Base-by-base conservation (phyloP, 2,329 filamentous ascomycete genomes). In the Epichloe typhina region DNA sequence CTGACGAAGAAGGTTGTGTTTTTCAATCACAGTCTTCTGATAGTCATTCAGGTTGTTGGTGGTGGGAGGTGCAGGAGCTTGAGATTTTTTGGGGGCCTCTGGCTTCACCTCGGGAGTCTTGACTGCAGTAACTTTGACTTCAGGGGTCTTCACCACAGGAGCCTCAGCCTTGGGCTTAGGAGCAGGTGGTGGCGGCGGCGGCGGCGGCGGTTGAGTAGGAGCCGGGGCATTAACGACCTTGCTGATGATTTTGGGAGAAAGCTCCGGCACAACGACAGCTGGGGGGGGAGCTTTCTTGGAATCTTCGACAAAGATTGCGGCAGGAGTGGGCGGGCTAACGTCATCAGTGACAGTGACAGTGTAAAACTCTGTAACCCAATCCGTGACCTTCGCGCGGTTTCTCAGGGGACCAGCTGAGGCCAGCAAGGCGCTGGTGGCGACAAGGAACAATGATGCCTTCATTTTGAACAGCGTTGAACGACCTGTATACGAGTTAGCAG, bases 1-100 rank as follows among this genome's bases (percentile, higher is more conserved):
- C 62, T 74, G 66, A 56, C 93, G 90, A 70, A 93, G 87, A 49
- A 84, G 61, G 72, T 96, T 96, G 82, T 97, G 93, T 64, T 87
- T 80, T 59, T 82, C 73, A 47, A 91, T 60, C 47, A 75, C 74
- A 13, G 68, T 63, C 51, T 64, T 64, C 52, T 59, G 37, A 52
- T 72, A 69, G 50, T 66, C 56, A 41, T 51, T 52, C 37, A 41
- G n/a, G 39, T 19, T 43, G 21, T 23, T 9, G 12, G 49, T 19
- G 26, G 8, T 4, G 15, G 49, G 15, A 35, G 36, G 11, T n/a
- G 46, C 13, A 33, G 45, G 3, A 11, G 52, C 49, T 11, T 56
- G 42, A 19, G 56, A 50, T 3, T 23, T 3, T 5, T 23, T 19
- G 21, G 45, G 6, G 12, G 40, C 3, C 11, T 12, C 19, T 36